These are phyloP conservation scores for Gnomoniopsis smithogilvyi DNA, from an alignment of 2,329 filamentous ascomycete species.

Conservation along the genomic window DNA sequence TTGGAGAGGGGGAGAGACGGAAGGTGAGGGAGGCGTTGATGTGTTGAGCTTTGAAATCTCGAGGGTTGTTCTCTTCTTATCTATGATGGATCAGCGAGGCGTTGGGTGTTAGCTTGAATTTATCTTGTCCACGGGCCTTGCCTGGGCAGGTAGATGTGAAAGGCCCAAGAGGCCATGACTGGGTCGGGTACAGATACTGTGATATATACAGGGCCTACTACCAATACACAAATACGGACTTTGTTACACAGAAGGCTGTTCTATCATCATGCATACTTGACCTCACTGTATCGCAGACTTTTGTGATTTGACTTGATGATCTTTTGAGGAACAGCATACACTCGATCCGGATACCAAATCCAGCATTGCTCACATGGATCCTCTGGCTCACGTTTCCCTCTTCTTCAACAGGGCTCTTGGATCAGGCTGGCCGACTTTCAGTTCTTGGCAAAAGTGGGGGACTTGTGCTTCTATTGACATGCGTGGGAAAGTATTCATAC, in stretches of 20 bases:
- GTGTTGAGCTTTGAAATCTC: conserved; percentile 29
- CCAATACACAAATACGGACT: not conserved
- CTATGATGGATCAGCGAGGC: conserved; percentile 1
- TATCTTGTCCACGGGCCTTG: too few species aligned
- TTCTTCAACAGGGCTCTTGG: conserved; percentile 32
- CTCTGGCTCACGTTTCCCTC: conserved; percentile 34
- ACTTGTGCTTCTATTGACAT: conserved; percentile 33
- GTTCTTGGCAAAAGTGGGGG: conserved; percentile 33
- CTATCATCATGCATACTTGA: too few species aligned
- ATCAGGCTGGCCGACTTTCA: conserved; percentile 33
- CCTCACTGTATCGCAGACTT: too few species aligned
- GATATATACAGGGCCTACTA: not conserved
- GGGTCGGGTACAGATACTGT: too few species aligned
- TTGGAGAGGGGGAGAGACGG: conserved; percentile 41
- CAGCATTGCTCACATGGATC: conserved; percentile 34
- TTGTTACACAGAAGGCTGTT: too few species aligned
- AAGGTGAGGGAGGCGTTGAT: conserved; percentile 39
- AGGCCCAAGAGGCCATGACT: too few species aligned
- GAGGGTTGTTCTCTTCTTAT: too few species aligned
- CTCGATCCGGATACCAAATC: conserved; percentile 25
- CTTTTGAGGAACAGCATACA: not conserved
- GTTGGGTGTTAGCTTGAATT: not conserved
- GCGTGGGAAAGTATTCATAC: conserved; percentile 37
- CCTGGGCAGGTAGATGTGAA: too few species aligned
- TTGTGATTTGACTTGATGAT: too few species aligned